Conservation (phyloP, 2,329 filamentous ascomycete genomes). For the Fusarium albidum region DNA sequence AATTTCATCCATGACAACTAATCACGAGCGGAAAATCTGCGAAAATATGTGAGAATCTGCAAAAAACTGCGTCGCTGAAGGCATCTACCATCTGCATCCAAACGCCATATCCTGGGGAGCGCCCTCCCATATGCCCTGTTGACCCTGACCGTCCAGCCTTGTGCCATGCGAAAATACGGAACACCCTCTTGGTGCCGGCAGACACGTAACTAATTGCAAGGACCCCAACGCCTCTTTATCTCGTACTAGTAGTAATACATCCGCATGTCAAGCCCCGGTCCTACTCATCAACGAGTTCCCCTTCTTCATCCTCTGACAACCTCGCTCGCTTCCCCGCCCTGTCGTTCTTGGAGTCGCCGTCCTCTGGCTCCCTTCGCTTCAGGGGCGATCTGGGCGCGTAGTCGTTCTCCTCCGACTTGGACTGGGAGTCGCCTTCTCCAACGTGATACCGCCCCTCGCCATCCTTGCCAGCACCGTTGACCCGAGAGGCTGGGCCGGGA, state of each 20-base stretch:
- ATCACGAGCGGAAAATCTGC: slow-evolving; percentile 13
- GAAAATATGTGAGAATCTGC: too few species aligned
- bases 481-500: slow-evolving; percentile 53
- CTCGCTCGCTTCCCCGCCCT: slow-evolving; percentile 54
- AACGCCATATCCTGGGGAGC: slow-evolving; percentile 38
- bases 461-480: slow-evolving; percentile 51
- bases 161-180: slow-evolving; percentile 27
- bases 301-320: slow-evolving; percentile 59
- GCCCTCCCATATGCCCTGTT: slow-evolving; percentile 28
- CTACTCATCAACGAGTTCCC: slow-evolving; percentile 53
- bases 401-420: slow-evolving; percentile 43
- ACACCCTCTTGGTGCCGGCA: slow-evolving; percentile 18
- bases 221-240: slow-evolving; percentile 34
- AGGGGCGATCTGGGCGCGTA: slow-evolving; percentile 47
- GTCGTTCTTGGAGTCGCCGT: slow-evolving; percentile 43
- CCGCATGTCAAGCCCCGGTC: slow-evolving; percentile 3
- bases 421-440: slow-evolving; percentile 44
- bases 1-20: slow-evolving; percentile 24
- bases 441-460: slow-evolving; percentile 42
- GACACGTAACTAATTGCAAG: slow-evolving; percentile 22
- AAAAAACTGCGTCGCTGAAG: slow-evolving; percentile 26
- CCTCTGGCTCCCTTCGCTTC: slow-evolving; percentile 54
- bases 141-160: slow-evolving; percentile 22
- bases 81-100: slow-evolving; percentile 35
- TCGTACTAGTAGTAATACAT: slow-evolving; percentile 29